Conservation (phyloP, 306 rosid species). For the Inga oerstediana region DNA sequence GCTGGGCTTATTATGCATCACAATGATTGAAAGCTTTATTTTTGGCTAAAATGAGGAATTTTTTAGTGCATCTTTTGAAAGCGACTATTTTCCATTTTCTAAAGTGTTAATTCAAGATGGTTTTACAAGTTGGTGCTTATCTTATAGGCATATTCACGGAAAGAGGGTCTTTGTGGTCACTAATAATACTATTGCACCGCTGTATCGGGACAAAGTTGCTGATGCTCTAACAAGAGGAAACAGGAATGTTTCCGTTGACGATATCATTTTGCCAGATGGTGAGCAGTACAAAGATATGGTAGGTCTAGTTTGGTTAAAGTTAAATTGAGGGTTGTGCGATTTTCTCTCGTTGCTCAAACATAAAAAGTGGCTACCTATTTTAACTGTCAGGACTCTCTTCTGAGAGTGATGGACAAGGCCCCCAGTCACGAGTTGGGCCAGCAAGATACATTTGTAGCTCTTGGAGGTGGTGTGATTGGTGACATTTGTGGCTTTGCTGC, state of each 20-base stretch:
- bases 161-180: slow-evolving; percentile 95
- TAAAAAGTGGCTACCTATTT: slow-evolving; percentile 38
- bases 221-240: slow-evolving; percentile 80
- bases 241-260: slow-evolving; percentile 75
- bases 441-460: slow-evolving; percentile 81
- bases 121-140: not conserved
- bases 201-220: slow-evolving; percentile 76
- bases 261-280: slow-evolving; percentile 83
- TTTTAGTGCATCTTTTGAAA: not conserved
- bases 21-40: not conserved
- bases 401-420: slow-evolving; percentile 95
- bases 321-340: not conserved
- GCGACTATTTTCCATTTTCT: not conserved
- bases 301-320: slow-evolving; percentile 33
- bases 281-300: slow-evolving; percentile 93
- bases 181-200: slow-evolving; percentile 70
- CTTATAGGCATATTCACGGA: slow-evolving; percentile 85
- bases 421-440: slow-evolving; percentile 57
- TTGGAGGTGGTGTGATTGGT: no score
- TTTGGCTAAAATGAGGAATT: not conserved
- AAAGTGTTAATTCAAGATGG: not conserved
- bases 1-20: not conserved
- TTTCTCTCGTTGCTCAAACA: slow-evolving; percentile 9
- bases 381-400: slow-evolving; percentile 69
- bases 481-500: slow-evolving; percentile 99